Percentiles rank a stretch among this genome's conserved stretches.
These are phyloP conservation scores for Baffinella frigidus DNA, from an alignment of 208 protist species.

Conservation along the genomic window DNA sequence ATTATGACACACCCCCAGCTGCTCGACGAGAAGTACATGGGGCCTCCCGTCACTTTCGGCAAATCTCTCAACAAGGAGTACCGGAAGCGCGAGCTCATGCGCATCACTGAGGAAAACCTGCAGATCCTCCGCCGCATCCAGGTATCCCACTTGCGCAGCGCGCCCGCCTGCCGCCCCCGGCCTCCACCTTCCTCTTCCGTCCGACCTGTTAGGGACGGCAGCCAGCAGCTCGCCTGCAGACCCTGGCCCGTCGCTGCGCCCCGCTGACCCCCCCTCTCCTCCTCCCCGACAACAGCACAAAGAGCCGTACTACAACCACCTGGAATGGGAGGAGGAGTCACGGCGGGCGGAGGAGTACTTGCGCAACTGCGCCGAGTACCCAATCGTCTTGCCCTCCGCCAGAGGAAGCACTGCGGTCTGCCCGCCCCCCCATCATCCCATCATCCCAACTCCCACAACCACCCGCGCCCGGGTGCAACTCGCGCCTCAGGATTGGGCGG, in stretches of 20 bases:
- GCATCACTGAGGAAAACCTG: constrained; percentile 64
- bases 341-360: constrained; percentile 36
- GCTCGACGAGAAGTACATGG: constrained; percentile 63
- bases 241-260: background rate
- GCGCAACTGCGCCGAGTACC: constrained; percentile 53
- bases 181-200: too few relatives aligned
- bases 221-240: background rate
- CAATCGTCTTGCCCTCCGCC: background rate
- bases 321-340: constrained; percentile 49
- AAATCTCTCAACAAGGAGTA: constrained; percentile 60
- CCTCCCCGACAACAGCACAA: background rate
- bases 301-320: constrained; percentile 44
- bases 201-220: too few relatives aligned
- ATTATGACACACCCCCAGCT: constrained; percentile 65
- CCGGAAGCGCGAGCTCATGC: constrained; percentile 57
- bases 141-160: too few relatives aligned
- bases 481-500: too few relatives aligned
- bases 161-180: too few relatives aligned
- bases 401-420: too few relatives aligned
- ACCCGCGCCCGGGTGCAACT: too few relatives aligned
- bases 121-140: constrained; percentile 58
- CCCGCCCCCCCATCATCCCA: too few relatives aligned
- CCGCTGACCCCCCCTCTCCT: background rate
- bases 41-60: constrained; percentile 29
- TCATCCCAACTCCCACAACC: too few relatives aligned